phyloP scores from a whole-genome alignment of 176 grass and related monocot species.

The Themeda triandra region DNA sequence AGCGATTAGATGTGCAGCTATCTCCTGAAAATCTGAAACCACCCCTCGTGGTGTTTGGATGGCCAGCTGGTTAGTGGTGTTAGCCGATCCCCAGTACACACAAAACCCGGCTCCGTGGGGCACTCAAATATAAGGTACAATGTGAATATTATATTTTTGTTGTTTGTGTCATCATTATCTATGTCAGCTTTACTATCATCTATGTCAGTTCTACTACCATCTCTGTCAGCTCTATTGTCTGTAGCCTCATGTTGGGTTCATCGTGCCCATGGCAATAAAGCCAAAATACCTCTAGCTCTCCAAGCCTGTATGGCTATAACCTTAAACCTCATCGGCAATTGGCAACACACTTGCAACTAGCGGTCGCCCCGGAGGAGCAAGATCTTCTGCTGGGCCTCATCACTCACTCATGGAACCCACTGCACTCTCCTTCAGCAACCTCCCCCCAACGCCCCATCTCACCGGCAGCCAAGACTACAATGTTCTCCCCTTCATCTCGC shows the following conservation, averaged over 20 bases:
- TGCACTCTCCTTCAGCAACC: slow-evolving; percentile 27
- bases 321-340: too few relatives aligned
- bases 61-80: too few relatives aligned
- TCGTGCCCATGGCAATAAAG: neutral
- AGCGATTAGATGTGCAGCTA: too few relatives aligned
- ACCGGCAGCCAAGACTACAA: slow-evolving; percentile 21
- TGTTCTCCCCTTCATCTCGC: slow-evolving; percentile 60
- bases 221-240: neutral
- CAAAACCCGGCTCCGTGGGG: too few relatives aligned
- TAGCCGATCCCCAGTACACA: too few relatives aligned
- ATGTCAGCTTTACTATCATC: too few relatives aligned
- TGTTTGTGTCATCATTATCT: neutral
- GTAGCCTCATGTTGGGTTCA: neutral
- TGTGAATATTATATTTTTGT: too few relatives aligned
- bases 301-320: neutral
- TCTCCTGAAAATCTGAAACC: too few relatives aligned
- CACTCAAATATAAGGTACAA: too few relatives aligned
- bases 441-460: slow-evolving; percentile 12
- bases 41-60: too few relatives aligned
- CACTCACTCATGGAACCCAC: neutral
- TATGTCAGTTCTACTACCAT: neutral
- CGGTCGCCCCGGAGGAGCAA: too few relatives aligned
- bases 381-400: too few relatives aligned
- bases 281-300: neutral
- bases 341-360: neutral